These are phyloP conservation scores for Coniosporium apollinis DNA, from an alignment of 495 filamentous ascomycete genomes.

Conservation along the genomic window DNA sequence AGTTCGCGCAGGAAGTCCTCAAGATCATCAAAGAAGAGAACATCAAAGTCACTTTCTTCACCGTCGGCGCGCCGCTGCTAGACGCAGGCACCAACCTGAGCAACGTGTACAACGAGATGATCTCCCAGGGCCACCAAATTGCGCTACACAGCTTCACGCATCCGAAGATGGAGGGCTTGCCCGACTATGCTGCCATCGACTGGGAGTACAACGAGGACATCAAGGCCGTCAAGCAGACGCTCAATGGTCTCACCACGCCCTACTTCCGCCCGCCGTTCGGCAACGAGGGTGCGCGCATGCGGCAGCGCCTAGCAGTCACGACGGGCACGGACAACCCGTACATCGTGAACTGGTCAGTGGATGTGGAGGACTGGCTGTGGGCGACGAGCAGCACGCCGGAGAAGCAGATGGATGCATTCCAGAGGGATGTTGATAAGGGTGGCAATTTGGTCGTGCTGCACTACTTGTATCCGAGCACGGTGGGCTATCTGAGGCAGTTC, in stretches of 20 bases:
- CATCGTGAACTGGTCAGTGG: conserved; percentile 59
- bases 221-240: conserved; percentile 33
- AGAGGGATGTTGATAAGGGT: conserved; percentile 43
- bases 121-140: conserved; percentile 46
- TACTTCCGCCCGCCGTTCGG: conserved; percentile 72
- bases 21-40: conserved; percentile 41
- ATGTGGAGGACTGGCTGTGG: conserved; percentile 70
- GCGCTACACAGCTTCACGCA: conserved; percentile 61
- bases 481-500: too few species aligned
- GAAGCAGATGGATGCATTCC: conserved; percentile 60
- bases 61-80: conserved; percentile 47
- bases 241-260: conserved; percentile 10
- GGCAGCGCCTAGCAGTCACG: conserved; percentile 37
- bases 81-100: conserved; percentile 26
- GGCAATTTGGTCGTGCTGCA: conserved; percentile 67
- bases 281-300: conserved; percentile 53
- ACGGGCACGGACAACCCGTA: conserved; percentile 32
- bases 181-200: conserved; percentile 42
- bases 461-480: conserved; percentile 52
- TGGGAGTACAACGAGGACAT: conserved; percentile 52
- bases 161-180: conserved; percentile 53
- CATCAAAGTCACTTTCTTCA: conserved; percentile 65
- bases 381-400: conserved; percentile 46
- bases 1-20: conserved; percentile 45
- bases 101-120: conserved; percentile 16